Percentiles rank a stretch among this genome's conserved stretches.
Evolutionary conservation across 192 early-diverging fungal species (phyloP).

Genomic region (Coemansia sp.): DNA sequence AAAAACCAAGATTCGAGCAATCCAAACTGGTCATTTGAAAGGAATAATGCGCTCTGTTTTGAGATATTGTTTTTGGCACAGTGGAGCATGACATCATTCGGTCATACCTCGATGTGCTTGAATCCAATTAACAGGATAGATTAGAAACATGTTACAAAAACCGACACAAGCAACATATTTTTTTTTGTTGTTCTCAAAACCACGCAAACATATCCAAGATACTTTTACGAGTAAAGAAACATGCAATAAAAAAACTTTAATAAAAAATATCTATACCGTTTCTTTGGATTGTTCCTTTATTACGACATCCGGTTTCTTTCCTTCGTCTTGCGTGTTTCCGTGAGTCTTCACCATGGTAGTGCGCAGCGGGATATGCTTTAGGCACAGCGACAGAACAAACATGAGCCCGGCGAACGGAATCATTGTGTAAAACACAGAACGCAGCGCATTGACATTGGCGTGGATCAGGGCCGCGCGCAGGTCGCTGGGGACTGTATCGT

Average conservation of each 20-base stretch:
- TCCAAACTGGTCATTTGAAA: no score
- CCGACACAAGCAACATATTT: no score
- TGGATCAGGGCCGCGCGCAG: constrained; percentile 45
- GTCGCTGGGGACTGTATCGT: constrained; percentile 17
- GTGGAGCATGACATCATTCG: no score
- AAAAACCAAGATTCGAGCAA: no score
- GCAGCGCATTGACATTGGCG: constrained; percentile 58
- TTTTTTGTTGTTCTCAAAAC: no score
- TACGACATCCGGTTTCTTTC: background rate
- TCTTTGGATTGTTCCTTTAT: background rate
- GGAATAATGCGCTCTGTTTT: no score
- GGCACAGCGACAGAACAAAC: constrained; percentile 55
- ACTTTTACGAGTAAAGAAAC: no score
- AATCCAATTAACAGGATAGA: no score
- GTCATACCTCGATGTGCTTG: no score
- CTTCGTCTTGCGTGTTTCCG: background rate
- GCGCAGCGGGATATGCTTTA: constrained; percentile 26
- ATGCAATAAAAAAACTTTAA: background rate
- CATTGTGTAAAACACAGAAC: constrained; percentile 51
- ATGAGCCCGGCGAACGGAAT: constrained; percentile 52
- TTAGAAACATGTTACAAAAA: no score
- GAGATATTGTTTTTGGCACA: no score
- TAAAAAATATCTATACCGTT: background rate
- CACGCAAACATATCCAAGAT: no score
- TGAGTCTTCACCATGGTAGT: constrained; percentile 27